Conservation (phyloP, 371 early-diverging fungal species). For the Mortierella sp. region DNA sequence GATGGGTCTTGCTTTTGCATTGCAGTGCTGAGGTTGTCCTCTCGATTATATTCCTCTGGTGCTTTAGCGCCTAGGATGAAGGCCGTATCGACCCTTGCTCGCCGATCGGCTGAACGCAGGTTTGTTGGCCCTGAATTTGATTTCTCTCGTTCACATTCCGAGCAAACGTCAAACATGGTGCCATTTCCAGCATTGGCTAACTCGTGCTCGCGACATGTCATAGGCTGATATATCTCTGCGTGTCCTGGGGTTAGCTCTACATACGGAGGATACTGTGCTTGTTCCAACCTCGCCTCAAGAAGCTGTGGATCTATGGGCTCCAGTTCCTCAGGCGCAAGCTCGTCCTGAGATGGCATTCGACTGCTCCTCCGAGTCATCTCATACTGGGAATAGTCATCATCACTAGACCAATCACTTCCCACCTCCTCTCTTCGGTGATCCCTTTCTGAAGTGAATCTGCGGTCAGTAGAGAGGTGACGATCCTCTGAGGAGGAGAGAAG, state of each 20-base stretch:
- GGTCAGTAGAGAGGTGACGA: conserved; percentile 10
- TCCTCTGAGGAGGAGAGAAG: conserved; percentile 17
- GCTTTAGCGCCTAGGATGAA: neutral
- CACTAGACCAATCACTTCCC: conserved; percentile 34
- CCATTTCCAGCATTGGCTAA: neutral
- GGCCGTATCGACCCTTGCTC: neutral
- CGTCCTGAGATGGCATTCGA: neutral
- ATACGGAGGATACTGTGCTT: conserved; percentile 5
- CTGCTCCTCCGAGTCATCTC: conserved; percentile 33
- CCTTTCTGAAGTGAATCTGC: conserved; percentile 14
- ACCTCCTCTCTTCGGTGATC: conserved; percentile 13
- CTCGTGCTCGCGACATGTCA: neutral
- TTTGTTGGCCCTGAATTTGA: neutral
- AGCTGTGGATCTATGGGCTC: conserved; percentile 14
- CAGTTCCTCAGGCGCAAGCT: neutral
- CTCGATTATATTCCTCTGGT: neutral
- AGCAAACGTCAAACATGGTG: neutral
- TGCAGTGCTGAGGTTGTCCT: neutral
- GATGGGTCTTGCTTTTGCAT: neutral
- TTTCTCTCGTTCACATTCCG: conserved; percentile 30
- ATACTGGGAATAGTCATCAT: conserved; percentile 35
- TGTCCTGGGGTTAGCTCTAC: neutral
- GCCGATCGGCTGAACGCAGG: neutral
- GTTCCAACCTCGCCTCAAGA: conserved; percentile 10
- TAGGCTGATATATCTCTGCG: neutral